Base-by-base conservation (phyloP, 139 green algal species). In the Volvox reticuliferus region DNA sequence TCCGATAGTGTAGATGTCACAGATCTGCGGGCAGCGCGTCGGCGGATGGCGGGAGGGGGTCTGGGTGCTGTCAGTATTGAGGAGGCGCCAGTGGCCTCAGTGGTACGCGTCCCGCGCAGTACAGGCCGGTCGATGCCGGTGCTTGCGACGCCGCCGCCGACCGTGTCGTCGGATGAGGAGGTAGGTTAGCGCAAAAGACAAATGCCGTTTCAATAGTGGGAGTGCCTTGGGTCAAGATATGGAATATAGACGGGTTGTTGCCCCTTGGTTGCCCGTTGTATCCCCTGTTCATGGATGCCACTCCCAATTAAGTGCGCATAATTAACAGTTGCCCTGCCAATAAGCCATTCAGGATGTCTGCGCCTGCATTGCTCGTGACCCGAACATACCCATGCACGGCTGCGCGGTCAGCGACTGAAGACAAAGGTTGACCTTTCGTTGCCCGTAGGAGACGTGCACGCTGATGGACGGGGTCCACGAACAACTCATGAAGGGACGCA, bases 1-100 rank as follows among this genome's bases (percentile, higher is more conserved):
- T 87, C 81, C 16, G 81, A 87, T 62, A 87, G 61, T 62, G 81
- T 87, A 20, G 61, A 87, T 50, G 12, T 87, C 17, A 18, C 30
- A 28, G 81, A 33, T 5, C 30, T 76, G 61, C 61, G 81, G 30
- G n/a, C 61, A n/a, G 81, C 81, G 30, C 61, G 61, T 2, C 30
- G 61, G 55, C 61, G 79, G 79, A n/a, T 55, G 79, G 78, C 71
- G 22, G 71, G 26, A 18, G 21, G 14, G 21, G 22, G 71, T 30
- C 13, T 61, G 32, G 28, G 30, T 30, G 30, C 75, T 5, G 75
- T 20, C 75, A 81, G 75, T 35, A 81, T 81, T 24, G 75, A 81
- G 33, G 32, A 55, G 75, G 75, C 32, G 30, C 75, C 75, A 19
- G 75, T 81, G 30, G 30, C 75, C 32, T 55, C 75, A 24, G 12